phyloP scores from a whole-genome alignment of 768 basidiomycete species.

The Tylopilus balloui region DNA sequence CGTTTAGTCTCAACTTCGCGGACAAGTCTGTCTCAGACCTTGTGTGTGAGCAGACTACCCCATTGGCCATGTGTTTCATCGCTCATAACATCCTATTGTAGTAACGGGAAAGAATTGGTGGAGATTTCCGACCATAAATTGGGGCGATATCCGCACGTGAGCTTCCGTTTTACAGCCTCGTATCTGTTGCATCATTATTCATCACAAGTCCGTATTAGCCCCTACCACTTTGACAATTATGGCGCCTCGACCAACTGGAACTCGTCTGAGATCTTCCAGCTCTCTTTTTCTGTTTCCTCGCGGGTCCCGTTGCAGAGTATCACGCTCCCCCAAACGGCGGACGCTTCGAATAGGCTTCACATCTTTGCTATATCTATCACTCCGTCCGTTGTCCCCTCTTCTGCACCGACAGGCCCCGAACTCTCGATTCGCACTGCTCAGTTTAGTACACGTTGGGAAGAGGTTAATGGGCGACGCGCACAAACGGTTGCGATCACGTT shows the following conservation, averaged over 20 bases:
- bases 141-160: slow-evolving; percentile 43
- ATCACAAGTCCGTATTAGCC: slow-evolving; percentile 27
- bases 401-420: slow-evolving; percentile 18
- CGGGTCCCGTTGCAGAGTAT: slow-evolving; percentile 39
- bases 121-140: slow-evolving; percentile 37
- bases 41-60: slow-evolving; percentile 26
- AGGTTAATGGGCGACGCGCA: slow-evolving; percentile 33
- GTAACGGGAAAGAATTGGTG: slow-evolving; percentile 47
- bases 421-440: slow-evolving; percentile 41
- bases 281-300: slow-evolving; percentile 42
- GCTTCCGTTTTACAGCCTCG: not conserved
- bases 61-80: not conserved
- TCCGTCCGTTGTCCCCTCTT: slow-evolving; percentile 28
- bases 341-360: slow-evolving; percentile 36
- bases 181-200: not conserved
- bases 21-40: slow-evolving; percentile 35
- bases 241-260: slow-evolving; percentile 39
- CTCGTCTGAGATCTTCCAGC: slow-evolving; percentile 40
- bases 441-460: slow-evolving; percentile 46
- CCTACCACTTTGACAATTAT: slow-evolving; percentile 40
- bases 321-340: slow-evolving; percentile 35
- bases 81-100: slow-evolving; percentile 14
- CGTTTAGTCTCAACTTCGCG: slow-evolving; percentile 36
- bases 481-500: slow-evolving; percentile 51
- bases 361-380: slow-evolving; percentile 44